Percentiles rank a stretch among this genome's conserved stretches.
Conservation (phyloP, 202 grass and related monocot genomes). For the Schoenoplectus triqueter region DNA sequence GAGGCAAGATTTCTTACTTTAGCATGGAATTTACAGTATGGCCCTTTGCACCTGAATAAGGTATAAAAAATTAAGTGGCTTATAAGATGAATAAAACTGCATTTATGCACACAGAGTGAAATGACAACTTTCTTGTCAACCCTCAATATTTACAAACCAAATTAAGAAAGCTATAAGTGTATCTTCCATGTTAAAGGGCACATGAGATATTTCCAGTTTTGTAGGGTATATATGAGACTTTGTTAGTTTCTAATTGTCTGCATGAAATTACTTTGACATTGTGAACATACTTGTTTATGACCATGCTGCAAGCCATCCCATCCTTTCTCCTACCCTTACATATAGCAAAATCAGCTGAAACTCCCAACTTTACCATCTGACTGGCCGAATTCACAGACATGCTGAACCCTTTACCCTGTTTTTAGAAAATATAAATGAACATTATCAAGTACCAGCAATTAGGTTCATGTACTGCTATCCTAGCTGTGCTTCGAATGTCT, state of each 20-base stretch:
- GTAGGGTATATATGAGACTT: no score
- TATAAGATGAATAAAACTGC: constrained; percentile 16
- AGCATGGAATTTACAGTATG: constrained; percentile 85
- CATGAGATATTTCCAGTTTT: neutral
- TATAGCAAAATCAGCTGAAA: constrained; percentile 66
- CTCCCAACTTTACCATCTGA: constrained; percentile 83
- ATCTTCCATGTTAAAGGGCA: neutral
- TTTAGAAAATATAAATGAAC: constrained; percentile 33
- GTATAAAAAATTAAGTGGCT: no score
- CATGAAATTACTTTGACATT: neutral
- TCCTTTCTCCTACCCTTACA: constrained; percentile 98
- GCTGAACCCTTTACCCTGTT: constrained; percentile 75
- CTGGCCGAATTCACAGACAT: constrained; percentile 68
- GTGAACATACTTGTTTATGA: constrained; percentile 71
- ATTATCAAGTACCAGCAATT: constrained; percentile 14
- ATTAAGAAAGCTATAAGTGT: neutral
- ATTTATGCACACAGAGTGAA: constrained; percentile 18
- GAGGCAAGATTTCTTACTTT: constrained; percentile 55
- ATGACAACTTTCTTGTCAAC: neutral
- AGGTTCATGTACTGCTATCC: neutral
- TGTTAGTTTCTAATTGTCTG: no score
- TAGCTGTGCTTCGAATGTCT: neutral
- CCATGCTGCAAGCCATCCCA: constrained; percentile 83
- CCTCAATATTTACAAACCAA: neutral
- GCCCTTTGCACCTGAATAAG: constrained; percentile 60